Conservation (phyloP, 352 stramenopile species). For the Globisporangium nagaii region DNA sequence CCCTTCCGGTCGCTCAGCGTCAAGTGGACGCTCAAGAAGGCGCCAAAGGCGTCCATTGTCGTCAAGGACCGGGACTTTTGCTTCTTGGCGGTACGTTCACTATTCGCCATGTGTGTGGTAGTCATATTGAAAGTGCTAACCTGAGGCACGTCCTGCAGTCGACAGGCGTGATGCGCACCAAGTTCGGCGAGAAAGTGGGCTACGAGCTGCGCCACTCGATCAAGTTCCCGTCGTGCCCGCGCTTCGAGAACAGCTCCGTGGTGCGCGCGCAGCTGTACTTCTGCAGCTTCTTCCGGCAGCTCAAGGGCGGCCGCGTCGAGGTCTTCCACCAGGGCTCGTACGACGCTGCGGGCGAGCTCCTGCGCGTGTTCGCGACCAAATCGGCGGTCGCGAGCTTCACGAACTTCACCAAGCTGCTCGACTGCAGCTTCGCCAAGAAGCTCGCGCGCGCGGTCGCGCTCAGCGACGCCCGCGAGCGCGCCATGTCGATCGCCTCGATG, state of each 20-base stretch:
- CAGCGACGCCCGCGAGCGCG: slow-evolving; percentile 18
- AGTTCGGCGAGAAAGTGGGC: slow-evolving; percentile 27
- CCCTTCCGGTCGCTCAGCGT: slow-evolving; percentile 40
- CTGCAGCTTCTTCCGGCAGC: slow-evolving; percentile 64
- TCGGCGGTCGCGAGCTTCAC: slow-evolving; percentile 36
- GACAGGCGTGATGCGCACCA: slow-evolving; percentile 22
- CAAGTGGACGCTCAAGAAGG: slow-evolving; percentile 39
- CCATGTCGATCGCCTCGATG: slow-evolving; percentile 24
- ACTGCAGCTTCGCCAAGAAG: slow-evolving; percentile 57
- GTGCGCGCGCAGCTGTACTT: slow-evolving; percentile 60
- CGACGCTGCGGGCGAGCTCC: slow-evolving; percentile 39
- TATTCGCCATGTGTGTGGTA: neutral
- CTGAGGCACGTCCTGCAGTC: no score
- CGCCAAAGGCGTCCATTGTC: slow-evolving; percentile 24
- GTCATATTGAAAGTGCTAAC: no score
- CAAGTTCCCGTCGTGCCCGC: slow-evolving; percentile 42
- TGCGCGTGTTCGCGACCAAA: slow-evolving; percentile 39
- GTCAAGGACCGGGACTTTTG: slow-evolving; percentile 49
- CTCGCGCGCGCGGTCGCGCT: slow-evolving; percentile 36
- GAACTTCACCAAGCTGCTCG: slow-evolving; percentile 30
- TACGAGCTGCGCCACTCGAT: slow-evolving; percentile 58
- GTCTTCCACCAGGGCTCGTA: slow-evolving; percentile 64
- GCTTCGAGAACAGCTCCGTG: slow-evolving; percentile 42
- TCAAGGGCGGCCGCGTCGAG: slow-evolving; percentile 43
- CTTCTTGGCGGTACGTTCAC: slow-evolving; percentile 33